These are phyloP conservation scores for Vitis vinifera DNA, from an alignment of 164 flowering plant species.

Conservation along the genomic window DNA sequence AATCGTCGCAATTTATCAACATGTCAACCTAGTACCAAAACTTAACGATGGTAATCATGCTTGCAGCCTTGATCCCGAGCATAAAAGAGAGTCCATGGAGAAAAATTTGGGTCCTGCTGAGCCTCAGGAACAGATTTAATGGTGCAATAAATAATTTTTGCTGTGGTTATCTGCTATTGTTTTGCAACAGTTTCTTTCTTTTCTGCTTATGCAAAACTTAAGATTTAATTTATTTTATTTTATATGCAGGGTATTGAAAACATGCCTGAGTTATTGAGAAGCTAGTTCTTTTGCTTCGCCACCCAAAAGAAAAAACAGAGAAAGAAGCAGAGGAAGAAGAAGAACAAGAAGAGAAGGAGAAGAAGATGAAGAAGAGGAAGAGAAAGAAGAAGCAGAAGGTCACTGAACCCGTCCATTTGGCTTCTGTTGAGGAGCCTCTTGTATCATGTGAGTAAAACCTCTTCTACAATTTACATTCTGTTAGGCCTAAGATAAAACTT, in stretches of 20 bases:
- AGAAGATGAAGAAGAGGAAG: too few relatives aligned
- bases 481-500: too few relatives aligned
- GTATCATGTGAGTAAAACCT: conserved; percentile 30
- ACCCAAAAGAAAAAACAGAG: neutral
- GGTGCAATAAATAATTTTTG: conserved; percentile 6
- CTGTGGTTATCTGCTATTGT: too few relatives aligned
- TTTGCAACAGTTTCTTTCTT: too few relatives aligned
- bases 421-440: conserved; percentile 5
- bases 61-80: too few relatives aligned
- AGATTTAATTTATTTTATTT: neutral
- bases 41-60: too few relatives aligned
- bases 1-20: too few relatives aligned
- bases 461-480: neutral
- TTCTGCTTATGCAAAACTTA: neutral
- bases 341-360: too few relatives aligned
- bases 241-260: neutral
- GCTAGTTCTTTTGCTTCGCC: neutral
- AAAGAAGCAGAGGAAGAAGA: neutral
- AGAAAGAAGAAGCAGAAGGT: too few relatives aligned
- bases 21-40: too few relatives aligned
- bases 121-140: conserved; percentile 26
- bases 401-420: neutral
- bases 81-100: too few relatives aligned
- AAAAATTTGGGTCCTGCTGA: conserved; percentile 47
- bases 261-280: neutral